phyloP scores from a whole-genome alignment of 768 basidiomycete genomes.

The Auricularia sp. region DNA sequence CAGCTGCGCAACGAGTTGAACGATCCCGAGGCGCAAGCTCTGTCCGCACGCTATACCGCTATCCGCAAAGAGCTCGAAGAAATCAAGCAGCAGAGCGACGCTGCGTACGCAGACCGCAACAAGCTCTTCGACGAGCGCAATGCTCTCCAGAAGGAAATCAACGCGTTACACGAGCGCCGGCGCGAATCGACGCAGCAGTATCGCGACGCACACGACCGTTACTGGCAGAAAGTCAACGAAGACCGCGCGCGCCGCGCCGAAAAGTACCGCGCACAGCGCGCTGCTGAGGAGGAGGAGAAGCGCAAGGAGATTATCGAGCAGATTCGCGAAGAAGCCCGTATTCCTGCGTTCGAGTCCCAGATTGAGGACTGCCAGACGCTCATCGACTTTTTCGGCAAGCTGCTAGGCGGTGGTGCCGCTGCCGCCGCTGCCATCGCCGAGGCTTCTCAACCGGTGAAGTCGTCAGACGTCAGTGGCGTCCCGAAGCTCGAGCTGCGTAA shows the following conservation, averaged over 20 bases:
- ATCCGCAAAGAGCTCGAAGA: conserved; percentile 80
- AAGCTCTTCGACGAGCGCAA: conserved; percentile 87
- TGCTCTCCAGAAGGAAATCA: conserved; percentile 55
- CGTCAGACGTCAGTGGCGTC: conserved; percentile 43
- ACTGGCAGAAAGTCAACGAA: conserved; percentile 77
- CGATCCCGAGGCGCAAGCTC: conserved; percentile 79
- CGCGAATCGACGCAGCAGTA: conserved; percentile 60
- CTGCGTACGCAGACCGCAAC: conserved; percentile 65
- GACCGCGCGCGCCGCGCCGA: conserved; percentile 81
- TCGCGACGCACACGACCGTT: conserved; percentile 76
- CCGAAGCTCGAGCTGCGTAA: conserved; percentile 77
- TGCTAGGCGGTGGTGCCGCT: conserved; percentile 30
- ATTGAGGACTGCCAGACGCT: conserved; percentile 96
- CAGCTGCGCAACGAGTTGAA: conserved; percentile 76
- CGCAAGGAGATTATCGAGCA: conserved; percentile 69
- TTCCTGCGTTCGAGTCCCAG: conserved; percentile 83
- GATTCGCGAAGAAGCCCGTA: conserved; percentile 80
- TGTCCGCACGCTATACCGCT: conserved; percentile 69
- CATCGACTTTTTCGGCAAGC: conserved; percentile 74
- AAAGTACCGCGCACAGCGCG: conserved; percentile 61
- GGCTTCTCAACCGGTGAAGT: conserved; percentile 25
- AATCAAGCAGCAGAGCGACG: conserved; percentile 79
- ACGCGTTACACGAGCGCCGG: conserved; percentile 62
- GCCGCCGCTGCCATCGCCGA: conserved; percentile 22
- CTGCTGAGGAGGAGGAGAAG: conserved; percentile 68